Percentiles rank a stretch among this genome's conserved stretches.
These are phyloP conservation scores for Pseudohalonectria lignicola DNA, from an alignment of 2,329 filamentous ascomycete species.

Conservation along the genomic window DNA sequence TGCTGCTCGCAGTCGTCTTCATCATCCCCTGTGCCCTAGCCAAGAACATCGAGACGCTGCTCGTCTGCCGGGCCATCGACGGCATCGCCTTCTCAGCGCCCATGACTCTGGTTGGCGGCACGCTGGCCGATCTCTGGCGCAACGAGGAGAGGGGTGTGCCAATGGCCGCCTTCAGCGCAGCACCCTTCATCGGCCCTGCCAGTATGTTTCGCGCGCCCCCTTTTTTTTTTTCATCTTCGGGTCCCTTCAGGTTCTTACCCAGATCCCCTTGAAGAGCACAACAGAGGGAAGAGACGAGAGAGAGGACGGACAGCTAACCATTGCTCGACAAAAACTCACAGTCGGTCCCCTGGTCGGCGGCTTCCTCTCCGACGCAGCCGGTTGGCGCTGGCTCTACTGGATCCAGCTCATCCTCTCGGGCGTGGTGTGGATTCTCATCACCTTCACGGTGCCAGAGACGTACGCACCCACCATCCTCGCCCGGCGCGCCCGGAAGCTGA, in stretches of 20 bases:
- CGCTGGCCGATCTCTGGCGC: constrained; percentile 72
- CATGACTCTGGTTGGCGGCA: constrained; percentile 79
- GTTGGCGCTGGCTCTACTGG: constrained; percentile 27
- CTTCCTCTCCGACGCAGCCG: constrained; percentile 23
- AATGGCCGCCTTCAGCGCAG: constrained; percentile 77
- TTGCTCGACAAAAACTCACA: constrained; percentile 9
- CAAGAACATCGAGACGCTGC: constrained; percentile 63
- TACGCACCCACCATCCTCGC: constrained; percentile 73
- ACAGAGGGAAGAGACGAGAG: too few relatives aligned
- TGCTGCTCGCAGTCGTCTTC: constrained; percentile 64
- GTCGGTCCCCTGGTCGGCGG: constrained; percentile 67
- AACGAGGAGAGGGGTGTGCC: constrained; percentile 77
- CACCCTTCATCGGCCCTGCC: constrained; percentile 73
- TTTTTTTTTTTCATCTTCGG: too few relatives aligned
- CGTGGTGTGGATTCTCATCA: constrained; percentile 62
- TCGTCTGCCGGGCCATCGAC: constrained; percentile 67
- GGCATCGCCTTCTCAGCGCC: constrained; percentile 78
- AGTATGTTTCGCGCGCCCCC: too few relatives aligned
- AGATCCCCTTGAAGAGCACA: too few relatives aligned
- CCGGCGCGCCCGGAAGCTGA: constrained; percentile 57
- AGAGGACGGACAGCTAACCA: too few relatives aligned
- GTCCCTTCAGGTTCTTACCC: too few relatives aligned
- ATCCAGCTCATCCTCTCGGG: constrained; percentile 69
- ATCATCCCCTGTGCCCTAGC: constrained; percentile 71
- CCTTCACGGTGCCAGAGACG: constrained; percentile 84